Evolutionary conservation across 2,329 filamentous ascomycete genomes (phyloP), one percentile per base, ranked within the genome.

Genomic region (Colletotrichum phormii): DNA sequence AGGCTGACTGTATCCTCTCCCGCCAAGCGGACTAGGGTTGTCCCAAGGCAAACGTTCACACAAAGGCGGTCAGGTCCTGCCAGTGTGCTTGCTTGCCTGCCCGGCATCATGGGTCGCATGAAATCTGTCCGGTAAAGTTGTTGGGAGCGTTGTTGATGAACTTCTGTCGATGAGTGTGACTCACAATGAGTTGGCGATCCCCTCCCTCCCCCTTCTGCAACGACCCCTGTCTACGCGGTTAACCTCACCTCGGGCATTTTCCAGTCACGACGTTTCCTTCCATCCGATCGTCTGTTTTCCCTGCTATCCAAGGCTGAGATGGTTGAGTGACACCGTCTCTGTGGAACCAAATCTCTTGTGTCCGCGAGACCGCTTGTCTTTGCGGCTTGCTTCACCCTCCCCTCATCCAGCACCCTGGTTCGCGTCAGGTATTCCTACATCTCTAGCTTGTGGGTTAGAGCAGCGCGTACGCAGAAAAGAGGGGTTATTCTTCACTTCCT

Each of bases 151-250:
- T 46, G 46, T 33, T 51, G 42, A 54, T 54, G 51, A 54, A 54
- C 51, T 54, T 54, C 51, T 54, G 51, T 54, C 42, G 29, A 12
- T n/a, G 22, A 5, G 24, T 58, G 69, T 72, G 69, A 72, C 69
- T 72, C 69, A 72, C 51, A 64, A 46, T 72, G 69, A 54, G 64
- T 33, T 72, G 69, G 69, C 68, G 46, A 26, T 46, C 63, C 24
- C 13, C 24, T 18, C 6, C 15, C 11, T n/a, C 12, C 26, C 53
- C 11, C n/a, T 18, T 49, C 42, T 49, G 42, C 42, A 49, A 49
- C 42, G n/a, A 18, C 42, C 42, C 42, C 18, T n/a, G 42, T 18
- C 42, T 49, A 4, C 4, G 18, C 18, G 42, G 42, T 49, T 49
- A 49, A 26, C 54, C 54, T 33, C 54, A 29, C 29, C 26, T n/a